Percentiles rank a stretch among this genome's conserved stretches.
phyloP scores from a whole-genome alignment of 139 green algal species.

The Astrephomene gubernaculifera region DNA sequence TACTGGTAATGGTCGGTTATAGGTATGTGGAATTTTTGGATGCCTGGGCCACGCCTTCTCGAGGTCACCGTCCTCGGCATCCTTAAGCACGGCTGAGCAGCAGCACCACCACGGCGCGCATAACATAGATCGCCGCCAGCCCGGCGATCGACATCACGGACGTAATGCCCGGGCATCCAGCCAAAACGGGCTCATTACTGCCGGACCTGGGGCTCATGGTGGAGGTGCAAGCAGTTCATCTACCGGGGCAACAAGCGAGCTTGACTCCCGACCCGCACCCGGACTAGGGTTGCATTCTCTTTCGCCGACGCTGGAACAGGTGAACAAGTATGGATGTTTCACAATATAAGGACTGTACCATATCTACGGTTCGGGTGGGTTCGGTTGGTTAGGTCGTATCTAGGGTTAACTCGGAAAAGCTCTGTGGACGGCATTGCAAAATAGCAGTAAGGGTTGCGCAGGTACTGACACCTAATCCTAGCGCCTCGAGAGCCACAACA shows the following conservation, averaged over 20 bases:
- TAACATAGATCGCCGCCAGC: neutral
- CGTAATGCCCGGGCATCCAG: neutral
- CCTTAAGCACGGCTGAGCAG: neutral
- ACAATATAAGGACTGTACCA: neutral
- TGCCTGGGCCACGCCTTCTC: conserved; percentile 6
- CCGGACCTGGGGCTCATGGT: neutral
- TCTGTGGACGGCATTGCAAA: no score
- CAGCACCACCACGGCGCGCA: neutral
- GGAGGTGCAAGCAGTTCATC: neutral
- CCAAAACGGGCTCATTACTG: neutral
- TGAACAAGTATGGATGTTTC: neutral
- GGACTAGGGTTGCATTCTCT: neutral
- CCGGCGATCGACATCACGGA: conserved; percentile 4
- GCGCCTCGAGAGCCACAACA: no score
- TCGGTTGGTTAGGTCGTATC: no score
- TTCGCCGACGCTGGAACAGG: neutral
- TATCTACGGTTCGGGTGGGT: neutral
- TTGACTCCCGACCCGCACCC: neutral
- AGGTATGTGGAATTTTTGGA: conserved; percentile 7
- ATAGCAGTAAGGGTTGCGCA: no score
- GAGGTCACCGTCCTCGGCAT: neutral
- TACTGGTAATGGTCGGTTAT: no score
- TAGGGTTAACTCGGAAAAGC: no score
- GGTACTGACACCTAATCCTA: no score
- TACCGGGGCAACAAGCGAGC: neutral